Base-by-base conservation (phyloP, 805 yeast species). In the Starmerella bacillaris region DNA sequence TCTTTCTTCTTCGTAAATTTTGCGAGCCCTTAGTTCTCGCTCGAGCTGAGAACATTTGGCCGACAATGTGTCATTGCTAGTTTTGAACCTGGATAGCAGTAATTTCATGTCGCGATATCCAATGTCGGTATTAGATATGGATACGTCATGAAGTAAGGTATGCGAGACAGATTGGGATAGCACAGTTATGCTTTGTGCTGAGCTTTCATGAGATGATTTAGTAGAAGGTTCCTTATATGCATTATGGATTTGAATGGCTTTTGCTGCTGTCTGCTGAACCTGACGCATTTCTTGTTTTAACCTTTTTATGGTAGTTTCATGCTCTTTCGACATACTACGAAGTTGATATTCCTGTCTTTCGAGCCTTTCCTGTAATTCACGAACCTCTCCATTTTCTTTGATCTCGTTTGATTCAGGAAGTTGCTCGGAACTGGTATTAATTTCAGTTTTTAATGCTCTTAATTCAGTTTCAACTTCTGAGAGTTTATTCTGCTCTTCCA, bases 1-100 rank as follows among this genome's bases (percentile, higher is more conserved):
- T 20, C 49, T 43, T 30, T 51, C 51, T 26, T 51, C 56, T 12
- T 48, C 51, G 30, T 47, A 51, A 11, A 48, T 39, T 24, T 45
- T 39, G 16, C 51, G 46, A 1, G 47, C 49, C 18, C 51, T 35
- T 26, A 51, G 43, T 22, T 48, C 50, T 19, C 40, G 43, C 35
- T 51, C 50, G 14, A 53, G 41, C 3, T 41, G 44, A n/a, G 37
- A 37, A 37, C 48, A 47, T 11, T 50, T 48, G 6, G 38, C 37
- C 2, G 44, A 30, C 11, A 54, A 43, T 17, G 46, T 54, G n/a
- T 51, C 51, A 31, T 53, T 48, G 5, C 51, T 48, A 3, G 27
- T 29, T 8, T 47, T 40, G 19, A 55, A 46, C 30, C 49, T 41
- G 16, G 31, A 40, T 7, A 51, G 29, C 29, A 26, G 29, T 11